phyloP scores from a whole-genome alignment of 2,329 filamentous ascomycete species.

The Pestalotiopsis sp. region DNA sequence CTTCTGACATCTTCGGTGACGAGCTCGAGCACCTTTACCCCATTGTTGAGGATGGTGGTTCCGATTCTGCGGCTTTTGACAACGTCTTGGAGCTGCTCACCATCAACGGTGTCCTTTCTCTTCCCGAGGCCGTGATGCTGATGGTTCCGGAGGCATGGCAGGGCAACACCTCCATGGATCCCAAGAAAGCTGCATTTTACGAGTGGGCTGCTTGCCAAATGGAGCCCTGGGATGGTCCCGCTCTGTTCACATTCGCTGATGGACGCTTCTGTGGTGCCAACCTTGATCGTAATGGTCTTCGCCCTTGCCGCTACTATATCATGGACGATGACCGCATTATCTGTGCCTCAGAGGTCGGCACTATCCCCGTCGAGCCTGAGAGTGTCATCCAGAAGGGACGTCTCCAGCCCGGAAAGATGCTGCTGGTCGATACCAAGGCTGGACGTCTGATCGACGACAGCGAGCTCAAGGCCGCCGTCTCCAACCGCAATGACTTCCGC shows the following conservation, averaged over 20 bases:
- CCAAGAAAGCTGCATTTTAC: conserved; percentile 95
- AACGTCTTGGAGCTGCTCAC: conserved; percentile 92
- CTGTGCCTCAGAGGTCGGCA: conserved; percentile 94
- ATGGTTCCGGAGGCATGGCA: conserved; percentile 99
- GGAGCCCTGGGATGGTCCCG: conserved; percentile 98
- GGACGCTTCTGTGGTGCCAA: conserved; percentile 97
- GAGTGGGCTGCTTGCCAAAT: conserved; percentile 99
- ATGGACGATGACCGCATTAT: conserved; percentile 97
- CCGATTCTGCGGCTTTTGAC: conserved; percentile 95
- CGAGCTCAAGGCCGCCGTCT: conserved; percentile 86
- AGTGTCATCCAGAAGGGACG: conserved; percentile 89
- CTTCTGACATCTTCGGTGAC: conserved; percentile 88
- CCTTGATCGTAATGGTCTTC: conserved; percentile 90
- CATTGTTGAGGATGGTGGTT: conserved; percentile 94
- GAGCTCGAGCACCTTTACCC: conserved; percentile 90
- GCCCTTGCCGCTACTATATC: conserved; percentile 95
- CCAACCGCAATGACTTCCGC: conserved; percentile 85
- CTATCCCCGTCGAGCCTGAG: conserved; percentile 89
- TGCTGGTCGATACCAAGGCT: conserved; percentile 86
- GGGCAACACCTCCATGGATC: conserved; percentile 88
- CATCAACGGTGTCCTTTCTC: conserved; percentile 93
- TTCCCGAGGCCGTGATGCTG: conserved; percentile 96
- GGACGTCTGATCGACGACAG: conserved; percentile 93
- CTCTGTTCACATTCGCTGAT: conserved; percentile 95
- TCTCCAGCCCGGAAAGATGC: conserved; percentile 92